phyloP scores from a whole-genome alignment of 306 rosid genomes.

The Delonix regia region DNA sequence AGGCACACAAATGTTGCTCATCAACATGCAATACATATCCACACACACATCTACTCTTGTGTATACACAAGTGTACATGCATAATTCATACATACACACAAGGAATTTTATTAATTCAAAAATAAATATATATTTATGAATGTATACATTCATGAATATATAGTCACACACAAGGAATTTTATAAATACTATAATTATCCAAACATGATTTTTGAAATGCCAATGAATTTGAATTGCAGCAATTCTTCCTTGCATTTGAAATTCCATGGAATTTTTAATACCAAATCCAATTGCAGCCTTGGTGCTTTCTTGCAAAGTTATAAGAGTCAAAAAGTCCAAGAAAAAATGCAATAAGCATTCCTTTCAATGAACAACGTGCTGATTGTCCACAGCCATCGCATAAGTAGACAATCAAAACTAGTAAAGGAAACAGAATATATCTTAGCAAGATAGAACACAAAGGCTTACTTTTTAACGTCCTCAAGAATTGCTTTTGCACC shows the following conservation, averaged over 20 bases:
- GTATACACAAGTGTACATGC: background rate
- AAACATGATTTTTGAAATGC: background rate
- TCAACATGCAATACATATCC: too few relatives aligned
- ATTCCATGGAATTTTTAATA: background rate
- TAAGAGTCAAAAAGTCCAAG: background rate
- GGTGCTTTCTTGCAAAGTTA: too few relatives aligned
- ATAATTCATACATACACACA: background rate
- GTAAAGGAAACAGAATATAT: slow-evolving; percentile 18
- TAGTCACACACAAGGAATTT: background rate
- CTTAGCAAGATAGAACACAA: slow-evolving; percentile 21
- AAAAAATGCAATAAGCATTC: background rate
- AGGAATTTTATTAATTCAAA: background rate
- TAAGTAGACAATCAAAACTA: background rate
- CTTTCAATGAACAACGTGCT: background rate
- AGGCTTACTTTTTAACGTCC: slow-evolving; percentile 72
- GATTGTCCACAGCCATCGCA: background rate
- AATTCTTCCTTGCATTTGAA: background rate
- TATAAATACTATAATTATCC: background rate
- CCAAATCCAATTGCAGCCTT: background rate
- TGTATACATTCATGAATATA: background rate
- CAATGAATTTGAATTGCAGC: background rate
- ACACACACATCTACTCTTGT: background rate
- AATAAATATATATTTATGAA: too few relatives aligned
- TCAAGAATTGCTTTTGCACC: slow-evolving; percentile 86
- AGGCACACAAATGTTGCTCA: background rate